A percentile compares a stretch with the other conserved stretches of the same genome.
phyloP scores from a whole-genome alignment of 2,329 filamentous ascomycete species.

The Fusarium sp. region DNA sequence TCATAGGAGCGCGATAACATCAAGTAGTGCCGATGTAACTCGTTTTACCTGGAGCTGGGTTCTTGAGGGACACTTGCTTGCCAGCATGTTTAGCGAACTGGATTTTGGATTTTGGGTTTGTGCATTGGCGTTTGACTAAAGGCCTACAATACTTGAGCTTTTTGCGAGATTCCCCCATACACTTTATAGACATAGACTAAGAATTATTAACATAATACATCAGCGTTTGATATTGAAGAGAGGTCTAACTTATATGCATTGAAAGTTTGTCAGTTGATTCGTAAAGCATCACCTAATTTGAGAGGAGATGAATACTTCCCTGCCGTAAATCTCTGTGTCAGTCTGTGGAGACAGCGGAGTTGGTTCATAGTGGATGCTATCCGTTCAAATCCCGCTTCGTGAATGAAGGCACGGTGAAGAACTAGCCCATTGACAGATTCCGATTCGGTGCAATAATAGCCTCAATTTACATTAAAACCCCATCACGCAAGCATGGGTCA shows the following conservation, averaged over 20 bases:
- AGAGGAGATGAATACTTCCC: background rate
- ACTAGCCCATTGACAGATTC: no score
- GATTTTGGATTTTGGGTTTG: background rate
- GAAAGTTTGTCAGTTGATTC: background rate
- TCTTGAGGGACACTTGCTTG: background rate
- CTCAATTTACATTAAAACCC: background rate
- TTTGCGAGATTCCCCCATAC: background rate
- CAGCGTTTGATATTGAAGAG: no score
- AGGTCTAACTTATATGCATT: background rate
- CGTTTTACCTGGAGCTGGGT: no score
- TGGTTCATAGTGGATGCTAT: background rate
- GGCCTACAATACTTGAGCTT: background rate
- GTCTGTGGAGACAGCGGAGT: background rate
- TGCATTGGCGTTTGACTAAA: background rate
- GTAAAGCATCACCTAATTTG: background rate
- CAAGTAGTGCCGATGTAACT: background rate
- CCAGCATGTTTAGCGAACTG: background rate
- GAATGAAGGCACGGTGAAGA: background rate
- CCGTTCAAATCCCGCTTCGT: background rate
- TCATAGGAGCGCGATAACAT: background rate
- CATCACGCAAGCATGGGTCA: no score
- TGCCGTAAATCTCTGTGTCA: background rate
- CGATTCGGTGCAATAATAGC: fast-evolving
- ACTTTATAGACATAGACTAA: background rate
- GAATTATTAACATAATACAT: background rate